Base-by-base conservation (phyloP, 176 grass and related monocot species). In the Hordeum marinum region DNA sequence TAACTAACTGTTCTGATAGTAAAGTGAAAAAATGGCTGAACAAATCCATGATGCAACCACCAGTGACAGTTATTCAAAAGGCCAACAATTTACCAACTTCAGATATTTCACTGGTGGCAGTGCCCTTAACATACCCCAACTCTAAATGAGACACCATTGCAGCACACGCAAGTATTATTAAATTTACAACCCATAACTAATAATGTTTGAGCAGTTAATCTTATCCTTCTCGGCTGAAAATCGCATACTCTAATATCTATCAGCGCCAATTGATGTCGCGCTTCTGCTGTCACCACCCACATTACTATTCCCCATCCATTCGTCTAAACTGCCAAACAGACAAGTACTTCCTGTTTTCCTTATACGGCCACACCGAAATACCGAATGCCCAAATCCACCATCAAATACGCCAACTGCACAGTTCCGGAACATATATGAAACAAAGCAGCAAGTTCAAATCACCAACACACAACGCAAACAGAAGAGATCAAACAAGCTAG, bases 401-500 rank as follows among this genome's bases (percentile, higher is more conserved):
- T 35, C 35, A 78, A 65, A 82, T 25, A 42, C 21, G 14, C 25
- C 24, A 23, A 14, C 55, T 11, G 45, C 40, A 45, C 20, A 15
- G 63, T 43, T 55, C 25, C 18, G 21, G 32, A 64, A 36, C 54
- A 52, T 84, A 63, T 8, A 52, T 52, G n/a, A 77, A 63, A 70
- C 17, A 54, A 61, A 76, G 15, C 69, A 69, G 4, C 37, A 68
- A 34, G 11, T 75, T 45, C 27, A 75, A 57, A 81, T 75, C 46
- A 23, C 24, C 4, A 52, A 78, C 73, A 78, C 32, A 63, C 2
- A 20, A 82, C 1, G 21, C 24, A 59, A 9, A 60, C 14, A 42
- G 10, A 46, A 62, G 42, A 80, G 36, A 35, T n/a, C 59, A 80
- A 81, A 75, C 45, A 76, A 67, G 26, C 59, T 89, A 85, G 76